These are phyloP conservation scores for Castanea crenata DNA, from an alignment of 306 rosid genomes.

Conservation along the genomic window DNA sequence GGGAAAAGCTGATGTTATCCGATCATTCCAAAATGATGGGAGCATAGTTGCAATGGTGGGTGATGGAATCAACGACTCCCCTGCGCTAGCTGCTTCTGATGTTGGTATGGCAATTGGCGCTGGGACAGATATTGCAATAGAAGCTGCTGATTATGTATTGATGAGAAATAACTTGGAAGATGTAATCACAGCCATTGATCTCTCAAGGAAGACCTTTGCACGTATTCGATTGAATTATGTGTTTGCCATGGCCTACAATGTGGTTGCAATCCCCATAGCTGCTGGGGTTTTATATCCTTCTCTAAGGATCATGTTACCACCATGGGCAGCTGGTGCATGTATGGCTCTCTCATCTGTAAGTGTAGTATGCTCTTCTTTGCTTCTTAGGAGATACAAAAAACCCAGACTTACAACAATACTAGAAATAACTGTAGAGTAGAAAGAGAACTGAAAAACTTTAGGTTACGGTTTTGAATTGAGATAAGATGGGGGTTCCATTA, in stretches of 20 bases:
- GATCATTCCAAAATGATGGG: conserved; percentile 78
- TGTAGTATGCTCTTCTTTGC: conserved; percentile 91
- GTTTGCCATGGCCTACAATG: conserved; percentile 90
- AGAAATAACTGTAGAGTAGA: conserved; percentile 83
- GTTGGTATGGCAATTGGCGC: conserved; percentile 99
- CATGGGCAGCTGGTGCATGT: conserved; percentile 99
- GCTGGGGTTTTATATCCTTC: conserved; percentile 83
- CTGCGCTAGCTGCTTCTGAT: conserved; percentile 91
- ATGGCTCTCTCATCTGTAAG: conserved; percentile 96
- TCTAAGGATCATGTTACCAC: conserved; percentile 72
- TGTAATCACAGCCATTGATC: conserved; percentile 94
- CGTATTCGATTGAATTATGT: conserved; percentile 80
- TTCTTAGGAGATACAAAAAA: conserved; percentile 76
- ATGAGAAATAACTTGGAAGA: conserved; percentile 95
- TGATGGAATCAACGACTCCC: conserved; percentile 96
- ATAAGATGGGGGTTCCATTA: conserved; percentile 27
- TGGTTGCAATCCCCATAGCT: conserved; percentile 82
- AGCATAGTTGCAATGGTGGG: conserved; percentile 96
- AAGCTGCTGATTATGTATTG: conserved; percentile 87
- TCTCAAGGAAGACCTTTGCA: conserved; percentile 79
- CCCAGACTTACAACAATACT: conserved; percentile 79
- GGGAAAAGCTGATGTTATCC: conserved; percentile 83
- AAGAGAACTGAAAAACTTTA: conserved; percentile 7
- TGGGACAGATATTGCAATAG: conserved; percentile 95
- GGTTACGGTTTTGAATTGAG: conserved; percentile 26